Evolutionary conservation across 192 early-diverging fungal species (phyloP), one percentile per base, ranked within the genome.

Genomic region (Funneliformis mosseae): DNA sequence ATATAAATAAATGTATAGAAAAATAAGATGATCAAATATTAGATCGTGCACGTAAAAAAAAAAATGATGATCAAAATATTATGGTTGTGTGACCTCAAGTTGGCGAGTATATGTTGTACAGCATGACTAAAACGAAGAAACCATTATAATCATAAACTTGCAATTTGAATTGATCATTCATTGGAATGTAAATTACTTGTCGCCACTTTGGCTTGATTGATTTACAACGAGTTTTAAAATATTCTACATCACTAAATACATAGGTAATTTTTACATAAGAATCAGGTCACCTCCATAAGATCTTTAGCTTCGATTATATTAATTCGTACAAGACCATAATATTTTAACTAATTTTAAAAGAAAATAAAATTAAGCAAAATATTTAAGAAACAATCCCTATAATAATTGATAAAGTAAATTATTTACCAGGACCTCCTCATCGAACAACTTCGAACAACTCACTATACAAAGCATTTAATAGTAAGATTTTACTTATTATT

Each of bases 201-300:
- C 97, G 92, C 96, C 97, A 99, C 25, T 90, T 88, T 0, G 98
- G 98, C 66, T 95, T 91, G 45, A 97, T 80, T 28, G 92, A 92
- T 74, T 94, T 94, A 38, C 93, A 90, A 25, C 93, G 90, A 21
- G 96, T 96, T 61, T 92, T 88, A 66, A 91, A 95, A 64, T 95
- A 85, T 21, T 86, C 77, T 82, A 90, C 85, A 7, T 82, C 82
- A 43, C 73, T 81, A 8, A 80, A 73, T 28, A 96, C 76, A 39
- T 80, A 77, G 48, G 77, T 80, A 25, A 98, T 85, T 61, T 93
- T 92, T 39, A 90, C 88, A 84, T 98, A 99, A 16, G 98, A 97
- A 77, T 99, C 97, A 2, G 95, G 96, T 93, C 94, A 83, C 92
- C 90, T 73, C 85, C 81, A 89, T 89, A 39, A 98, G 83, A n/a